Conservation (phyloP, 2,329 filamentous ascomycete genomes). For the Epichloe sibirici region DNA sequence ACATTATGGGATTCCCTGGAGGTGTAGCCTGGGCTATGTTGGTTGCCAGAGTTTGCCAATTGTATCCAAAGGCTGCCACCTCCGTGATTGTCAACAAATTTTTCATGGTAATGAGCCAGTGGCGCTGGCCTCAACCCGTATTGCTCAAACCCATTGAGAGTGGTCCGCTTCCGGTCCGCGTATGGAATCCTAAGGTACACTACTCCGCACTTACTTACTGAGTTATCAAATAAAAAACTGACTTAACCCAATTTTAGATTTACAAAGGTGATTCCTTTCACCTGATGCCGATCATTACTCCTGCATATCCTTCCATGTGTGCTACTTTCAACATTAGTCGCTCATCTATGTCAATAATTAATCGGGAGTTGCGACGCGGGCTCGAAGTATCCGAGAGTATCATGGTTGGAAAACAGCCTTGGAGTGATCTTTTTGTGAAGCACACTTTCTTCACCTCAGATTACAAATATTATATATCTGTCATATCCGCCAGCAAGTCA, state of each 20-base stretch:
- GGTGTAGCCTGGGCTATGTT: slow-evolving; percentile 98
- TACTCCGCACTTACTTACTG: not conserved
- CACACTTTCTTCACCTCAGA: slow-evolving; percentile 88
- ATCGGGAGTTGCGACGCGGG: slow-evolving; percentile 68
- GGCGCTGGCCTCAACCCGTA: slow-evolving; percentile 92
- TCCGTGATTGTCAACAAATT: slow-evolving; percentile 88
- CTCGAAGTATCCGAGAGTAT: slow-evolving; percentile 70
- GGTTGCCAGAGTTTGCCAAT: slow-evolving; percentile 86
- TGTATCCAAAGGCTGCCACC: slow-evolving; percentile 85
- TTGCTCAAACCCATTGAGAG: slow-evolving; percentile 80
- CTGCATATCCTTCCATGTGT: slow-evolving; percentile 95
- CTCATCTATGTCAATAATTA: slow-evolving; percentile 76
- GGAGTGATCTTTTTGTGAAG: slow-evolving; percentile 80
- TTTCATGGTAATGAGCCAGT: slow-evolving; percentile 80
- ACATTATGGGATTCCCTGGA: slow-evolving; percentile 91
- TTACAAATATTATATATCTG: slow-evolving; percentile 91
- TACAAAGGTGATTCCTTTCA: slow-evolving; percentile 75
- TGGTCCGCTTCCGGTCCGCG: slow-evolving; percentile 65
- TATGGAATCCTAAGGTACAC: slow-evolving; percentile 83
- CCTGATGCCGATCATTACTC: slow-evolving; percentile 96
- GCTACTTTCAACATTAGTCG: slow-evolving; percentile 86
- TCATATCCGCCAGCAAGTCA: slow-evolving; percentile 69
- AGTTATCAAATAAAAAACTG: slow-evolving; percentile 4
- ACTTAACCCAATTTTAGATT: slow-evolving; percentile 31
- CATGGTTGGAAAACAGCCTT: slow-evolving; percentile 60